Percentiles rank a stretch among this genome's conserved stretches.
Evolutionary conservation across 345 rosid species (phyloP).

Genomic region (Erucastrum elatum): DNA sequence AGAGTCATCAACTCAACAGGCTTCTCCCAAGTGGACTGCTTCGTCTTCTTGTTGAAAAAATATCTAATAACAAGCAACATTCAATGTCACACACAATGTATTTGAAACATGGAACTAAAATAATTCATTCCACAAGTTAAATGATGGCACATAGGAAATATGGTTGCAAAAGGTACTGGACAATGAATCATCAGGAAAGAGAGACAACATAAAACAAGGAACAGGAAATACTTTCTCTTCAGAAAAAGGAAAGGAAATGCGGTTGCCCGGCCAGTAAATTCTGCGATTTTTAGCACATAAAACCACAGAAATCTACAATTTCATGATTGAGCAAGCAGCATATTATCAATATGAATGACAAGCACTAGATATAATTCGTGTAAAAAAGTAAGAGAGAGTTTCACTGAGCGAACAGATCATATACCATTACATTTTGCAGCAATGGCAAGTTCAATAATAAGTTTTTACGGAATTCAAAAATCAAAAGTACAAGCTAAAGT

Average conservation of each 20-base stretch:
- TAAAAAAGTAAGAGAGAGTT: slow-evolving; percentile 9
- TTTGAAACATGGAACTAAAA: slow-evolving; percentile 8
- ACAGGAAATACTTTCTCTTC: slow-evolving; percentile 8
- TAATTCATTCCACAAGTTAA: slow-evolving; percentile 12
- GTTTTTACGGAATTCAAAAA: neutral
- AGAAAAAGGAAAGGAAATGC: slow-evolving; percentile 1
- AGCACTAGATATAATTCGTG: neutral
- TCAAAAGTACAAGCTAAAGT: neutral
- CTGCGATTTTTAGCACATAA: slow-evolving; percentile 11
- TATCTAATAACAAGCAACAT: slow-evolving; percentile 51
- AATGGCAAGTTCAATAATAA: neutral
- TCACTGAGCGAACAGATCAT: slow-evolving; percentile 3
- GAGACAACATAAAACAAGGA: neutral
- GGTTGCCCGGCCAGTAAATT: neutral
- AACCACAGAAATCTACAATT: neutral
- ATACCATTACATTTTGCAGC: slow-evolving; percentile 3
- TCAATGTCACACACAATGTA: slow-evolving; percentile 18
- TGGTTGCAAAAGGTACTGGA: slow-evolving; percentile 7
- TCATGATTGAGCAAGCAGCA: neutral
- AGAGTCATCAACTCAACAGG: slow-evolving; percentile 91
- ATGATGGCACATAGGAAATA: slow-evolving; percentile 4
- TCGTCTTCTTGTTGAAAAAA: slow-evolving; percentile 83
- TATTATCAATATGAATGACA: slow-evolving; percentile 3
- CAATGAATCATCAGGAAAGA: slow-evolving; percentile 2
- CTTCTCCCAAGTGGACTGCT: slow-evolving; percentile 89